A percentile compares a stretch with the other conserved stretches of the same genome.
These are phyloP conservation scores for Galerina marginata DNA, from an alignment of 768 basidiomycete species.

Conservation along the genomic window DNA sequence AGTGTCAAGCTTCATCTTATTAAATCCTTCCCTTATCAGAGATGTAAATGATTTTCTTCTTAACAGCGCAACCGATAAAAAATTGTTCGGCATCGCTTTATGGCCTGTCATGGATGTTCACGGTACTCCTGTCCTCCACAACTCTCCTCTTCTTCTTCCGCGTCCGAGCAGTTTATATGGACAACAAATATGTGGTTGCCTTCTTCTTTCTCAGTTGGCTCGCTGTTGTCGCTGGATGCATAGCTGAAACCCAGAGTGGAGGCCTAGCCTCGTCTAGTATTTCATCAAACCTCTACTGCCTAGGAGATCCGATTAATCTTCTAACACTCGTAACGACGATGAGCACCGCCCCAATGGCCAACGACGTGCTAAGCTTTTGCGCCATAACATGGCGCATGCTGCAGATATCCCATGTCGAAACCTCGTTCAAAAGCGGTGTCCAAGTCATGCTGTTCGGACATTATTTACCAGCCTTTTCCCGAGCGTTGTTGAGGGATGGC, in stretches of 20 bases:
- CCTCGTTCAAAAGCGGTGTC: constrained; percentile 6
- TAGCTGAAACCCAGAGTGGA: neutral
- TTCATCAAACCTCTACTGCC: neutral
- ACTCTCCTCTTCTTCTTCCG: constrained; percentile 33
- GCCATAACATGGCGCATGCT: constrained; percentile 36
- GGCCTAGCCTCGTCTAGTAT: neutral
- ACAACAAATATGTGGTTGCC: constrained; percentile 17
- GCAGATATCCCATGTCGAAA: constrained; percentile 7
- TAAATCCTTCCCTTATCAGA: neutral
- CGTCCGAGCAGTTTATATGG: constrained; percentile 23
- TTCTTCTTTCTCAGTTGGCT: constrained; percentile 15
- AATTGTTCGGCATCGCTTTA: neutral
- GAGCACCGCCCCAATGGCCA: constrained; percentile 23
- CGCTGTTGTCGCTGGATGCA: neutral
- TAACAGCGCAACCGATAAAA: neutral
- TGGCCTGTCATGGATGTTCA: neutral
- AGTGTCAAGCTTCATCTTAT: neutral
- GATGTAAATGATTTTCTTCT: neutral
- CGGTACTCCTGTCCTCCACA: constrained; percentile 10
- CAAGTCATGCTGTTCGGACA: constrained; percentile 25
- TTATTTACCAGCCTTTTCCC: constrained; percentile 32
- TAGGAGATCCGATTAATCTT: constrained; percentile 6
- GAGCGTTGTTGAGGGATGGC: constrained; percentile 31
- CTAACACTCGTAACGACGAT: constrained; percentile 14
- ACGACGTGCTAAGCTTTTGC: constrained; percentile 35